phyloP scores from a whole-genome alignment of 176 grass and related monocot genomes.

The Raddia guianensis region DNA sequence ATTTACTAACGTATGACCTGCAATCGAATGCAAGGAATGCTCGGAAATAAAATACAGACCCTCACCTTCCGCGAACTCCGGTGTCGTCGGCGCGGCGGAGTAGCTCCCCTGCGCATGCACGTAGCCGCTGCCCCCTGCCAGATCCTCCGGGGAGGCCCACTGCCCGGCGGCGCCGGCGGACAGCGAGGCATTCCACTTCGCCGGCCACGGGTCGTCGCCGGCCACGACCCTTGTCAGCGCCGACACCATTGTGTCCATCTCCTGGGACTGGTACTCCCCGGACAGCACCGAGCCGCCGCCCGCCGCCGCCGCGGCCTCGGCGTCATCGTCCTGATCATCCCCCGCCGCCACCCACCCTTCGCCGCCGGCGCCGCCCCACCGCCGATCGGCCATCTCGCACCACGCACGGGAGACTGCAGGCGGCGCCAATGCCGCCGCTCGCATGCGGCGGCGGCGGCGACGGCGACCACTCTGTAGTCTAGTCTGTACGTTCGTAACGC shows the following conservation, averaged over 20 bases:
- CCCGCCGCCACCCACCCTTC: not conserved
- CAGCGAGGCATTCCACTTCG: not conserved
- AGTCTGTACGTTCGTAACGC: not conserved
- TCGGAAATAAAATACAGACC: not conserved
- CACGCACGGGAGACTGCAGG: not conserved
- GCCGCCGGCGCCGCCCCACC: not conserved
- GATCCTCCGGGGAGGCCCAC: not conserved
- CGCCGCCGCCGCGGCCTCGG: not conserved
- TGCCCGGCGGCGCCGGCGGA: not conserved
- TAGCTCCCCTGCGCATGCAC: slow-evolving; percentile 33
- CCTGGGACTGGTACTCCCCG: slow-evolving; percentile 53
- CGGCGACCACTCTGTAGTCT: no score
- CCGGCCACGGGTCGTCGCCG: not conserved
- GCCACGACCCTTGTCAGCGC: slow-evolving; percentile 65
- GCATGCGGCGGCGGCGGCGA: not conserved
- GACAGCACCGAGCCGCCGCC: slow-evolving; percentile 37
- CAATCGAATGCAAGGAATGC: not conserved
- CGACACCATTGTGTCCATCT: slow-evolving; percentile 73
- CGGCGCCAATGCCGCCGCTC: slow-evolving; percentile 24
- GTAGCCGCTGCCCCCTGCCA: slow-evolving; percentile 3
- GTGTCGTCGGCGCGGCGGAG: slow-evolving; percentile 14
- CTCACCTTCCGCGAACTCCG: slow-evolving; percentile 39
- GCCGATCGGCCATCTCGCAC: slow-evolving; percentile 9
- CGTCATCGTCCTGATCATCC: not conserved
- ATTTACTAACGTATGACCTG: not conserved